phyloP scores from a whole-genome alignment of 148 eudicot species.

The Mesembryanthemum crystallinum region DNA sequence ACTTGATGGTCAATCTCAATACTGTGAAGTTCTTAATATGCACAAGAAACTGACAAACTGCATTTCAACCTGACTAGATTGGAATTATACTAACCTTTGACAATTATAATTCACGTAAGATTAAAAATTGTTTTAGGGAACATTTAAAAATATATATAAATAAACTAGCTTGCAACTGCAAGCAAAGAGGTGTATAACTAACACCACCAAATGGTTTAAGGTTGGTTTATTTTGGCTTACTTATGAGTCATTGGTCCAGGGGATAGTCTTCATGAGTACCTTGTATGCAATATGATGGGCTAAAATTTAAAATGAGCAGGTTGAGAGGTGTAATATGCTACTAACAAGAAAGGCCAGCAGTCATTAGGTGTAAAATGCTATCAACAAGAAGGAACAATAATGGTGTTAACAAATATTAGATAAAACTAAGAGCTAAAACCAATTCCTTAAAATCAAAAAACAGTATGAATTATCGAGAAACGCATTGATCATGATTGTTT shows the following conservation, averaged over 20 bases:
- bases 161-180: background rate
- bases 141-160: background rate
- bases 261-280: background rate
- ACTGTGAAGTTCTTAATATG: background rate
- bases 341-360: background rate
- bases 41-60: conserved; percentile 1
- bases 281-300: background rate
- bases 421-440: background rate
- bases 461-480: background rate
- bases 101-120: background rate
- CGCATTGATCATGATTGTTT: background rate
- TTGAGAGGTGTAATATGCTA: background rate
- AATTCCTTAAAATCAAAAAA: background rate
- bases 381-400: background rate
- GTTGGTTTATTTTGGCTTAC: no score
- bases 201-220: no score
- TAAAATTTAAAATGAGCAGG: background rate
- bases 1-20: conserved; percentile 15
- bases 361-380: background rate
- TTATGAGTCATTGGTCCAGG: background rate
- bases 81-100: background rate
- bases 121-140: no score
- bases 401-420: background rate
- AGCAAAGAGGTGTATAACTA: no score
- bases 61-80: background rate